Evolutionary conservation across 2,329 filamentous ascomycete species (phyloP).

Genomic region (Penicillium sp.): DNA sequence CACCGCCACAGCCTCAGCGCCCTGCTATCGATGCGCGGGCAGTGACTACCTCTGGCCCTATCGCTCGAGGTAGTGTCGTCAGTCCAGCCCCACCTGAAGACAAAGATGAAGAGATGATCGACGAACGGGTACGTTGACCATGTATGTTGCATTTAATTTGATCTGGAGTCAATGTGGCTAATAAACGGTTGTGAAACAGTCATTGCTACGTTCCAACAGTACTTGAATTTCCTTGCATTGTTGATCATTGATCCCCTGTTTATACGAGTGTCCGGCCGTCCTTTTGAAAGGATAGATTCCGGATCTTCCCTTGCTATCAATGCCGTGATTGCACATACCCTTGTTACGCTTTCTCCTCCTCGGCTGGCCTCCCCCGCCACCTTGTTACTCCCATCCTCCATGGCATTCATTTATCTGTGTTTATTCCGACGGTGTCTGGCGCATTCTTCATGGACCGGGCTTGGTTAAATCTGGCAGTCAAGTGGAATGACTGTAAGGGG

Average conservation of each 20-base stretch:
- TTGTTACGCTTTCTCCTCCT: neutral
- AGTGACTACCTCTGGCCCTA: slow-evolving; percentile 61
- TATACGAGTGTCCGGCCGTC: slow-evolving; percentile 18
- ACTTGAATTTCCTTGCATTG: slow-evolving; percentile 34
- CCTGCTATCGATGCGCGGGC: slow-evolving; percentile 58
- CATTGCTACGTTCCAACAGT: slow-evolving; percentile 44
- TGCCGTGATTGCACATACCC: slow-evolving; percentile 18
- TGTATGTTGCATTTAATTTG: slow-evolving; percentile 8
- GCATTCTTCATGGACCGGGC: slow-evolving; percentile 15
- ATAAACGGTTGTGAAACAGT: slow-evolving; percentile 22
- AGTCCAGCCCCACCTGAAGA: slow-evolving; percentile 54
- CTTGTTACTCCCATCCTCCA: slow-evolving; percentile 3
- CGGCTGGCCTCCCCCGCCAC: slow-evolving; percentile 7
- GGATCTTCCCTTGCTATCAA: slow-evolving; percentile 5
- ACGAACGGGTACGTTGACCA: slow-evolving; percentile 48
- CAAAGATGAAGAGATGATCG: slow-evolving; percentile 56
- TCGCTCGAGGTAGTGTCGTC: slow-evolving; percentile 51
- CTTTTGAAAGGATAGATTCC: slow-evolving; percentile 8
- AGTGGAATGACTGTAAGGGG: slow-evolving; percentile 17
- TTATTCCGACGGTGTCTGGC: slow-evolving; percentile 19
- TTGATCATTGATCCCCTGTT: slow-evolving; percentile 23
- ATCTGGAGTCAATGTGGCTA: slow-evolving; percentile 7
- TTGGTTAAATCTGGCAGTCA: slow-evolving; percentile 17
- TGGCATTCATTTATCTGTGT: slow-evolving; percentile 14
- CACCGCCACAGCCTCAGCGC: slow-evolving; percentile 30